Percentiles rank a stretch among this genome's conserved stretches.
Evolutionary conservation across 2,329 filamentous ascomycete genomes (phyloP).

Genomic region (Fusarium bulbicola): DNA sequence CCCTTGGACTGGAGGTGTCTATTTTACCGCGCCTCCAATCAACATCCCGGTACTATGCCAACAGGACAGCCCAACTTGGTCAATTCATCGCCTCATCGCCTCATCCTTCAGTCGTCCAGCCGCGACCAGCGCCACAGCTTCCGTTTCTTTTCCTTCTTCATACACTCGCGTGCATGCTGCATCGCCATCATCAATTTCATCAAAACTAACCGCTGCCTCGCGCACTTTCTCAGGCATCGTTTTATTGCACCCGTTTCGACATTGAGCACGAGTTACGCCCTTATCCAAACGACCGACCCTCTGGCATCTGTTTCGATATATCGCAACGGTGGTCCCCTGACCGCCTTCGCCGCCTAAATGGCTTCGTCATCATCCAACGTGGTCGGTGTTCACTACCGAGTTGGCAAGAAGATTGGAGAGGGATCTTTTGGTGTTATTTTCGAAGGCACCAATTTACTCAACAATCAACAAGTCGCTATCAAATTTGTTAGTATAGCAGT

Average conservation of each 20-base stretch:
- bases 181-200: slow-evolving; percentile 27
- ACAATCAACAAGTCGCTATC: slow-evolving; percentile 99
- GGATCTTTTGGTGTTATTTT: slow-evolving; percentile 99
- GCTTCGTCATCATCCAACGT: slow-evolving; percentile 94
- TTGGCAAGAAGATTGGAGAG: slow-evolving; percentile 99
- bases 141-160: slow-evolving; percentile 20
- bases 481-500: slow-evolving; percentile 79
- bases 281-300: slow-evolving; percentile 12
- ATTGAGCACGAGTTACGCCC: slow-evolving; percentile 14
- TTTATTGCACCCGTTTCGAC: slow-evolving; percentile 31
- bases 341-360: slow-evolving; percentile 62
- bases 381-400: slow-evolving; percentile 97
- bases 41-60: slow-evolving; percentile 34
- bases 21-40: slow-evolving; percentile 41
- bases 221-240: slow-evolving; percentile 34
- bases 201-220: slow-evolving; percentile 35
- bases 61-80: slow-evolving; percentile 27
- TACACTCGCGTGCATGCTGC: not conserved
- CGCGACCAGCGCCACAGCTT: slow-evolving; percentile 36
- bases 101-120: slow-evolving; percentile 34
- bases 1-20: slow-evolving; percentile 29
- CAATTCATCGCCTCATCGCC: slow-evolving; percentile 40
- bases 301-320: slow-evolving; percentile 23
- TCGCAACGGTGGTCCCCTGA: slow-evolving; percentile 39
- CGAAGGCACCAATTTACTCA: slow-evolving; percentile 96